These are phyloP conservation scores for Usnea hakonensis DNA, from an alignment of 495 filamentous ascomycete species.

Conservation along the genomic window DNA sequence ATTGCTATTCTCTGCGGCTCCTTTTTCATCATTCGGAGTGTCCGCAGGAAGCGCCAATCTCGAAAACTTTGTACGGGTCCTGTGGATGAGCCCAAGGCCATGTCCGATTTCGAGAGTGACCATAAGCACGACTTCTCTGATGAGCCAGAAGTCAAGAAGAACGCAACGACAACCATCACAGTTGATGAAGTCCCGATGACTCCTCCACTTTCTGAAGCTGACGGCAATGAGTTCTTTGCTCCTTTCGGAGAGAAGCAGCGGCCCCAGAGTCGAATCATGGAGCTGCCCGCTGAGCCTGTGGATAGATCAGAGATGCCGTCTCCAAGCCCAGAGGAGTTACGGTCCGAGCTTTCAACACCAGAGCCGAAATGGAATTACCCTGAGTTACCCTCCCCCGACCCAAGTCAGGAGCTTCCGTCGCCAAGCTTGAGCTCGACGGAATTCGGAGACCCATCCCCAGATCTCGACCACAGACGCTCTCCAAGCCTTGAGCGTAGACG, in stretches of 20 bases:
- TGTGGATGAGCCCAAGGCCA: background rate
- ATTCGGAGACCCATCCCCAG: slow-evolving; percentile 2
- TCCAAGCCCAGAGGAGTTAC: slow-evolving; percentile 7
- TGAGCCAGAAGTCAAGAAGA: slow-evolving; percentile 14
- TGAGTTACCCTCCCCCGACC: slow-evolving; percentile 19
- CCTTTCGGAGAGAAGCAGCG: background rate
- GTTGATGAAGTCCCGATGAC: slow-evolving; percentile 16
- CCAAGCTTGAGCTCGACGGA: slow-evolving; percentile 6
- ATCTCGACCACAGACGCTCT: background rate
- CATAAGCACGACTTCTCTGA: slow-evolving; percentile 12
- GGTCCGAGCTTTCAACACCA: slow-evolving; percentile 19
- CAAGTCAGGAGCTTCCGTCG: slow-evolving; percentile 20
- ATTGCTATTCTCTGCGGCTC: slow-evolving; percentile 12
- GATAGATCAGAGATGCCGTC: slow-evolving; percentile 11
- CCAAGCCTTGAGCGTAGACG: background rate
- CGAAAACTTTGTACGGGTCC: background rate
- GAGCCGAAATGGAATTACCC: slow-evolving; percentile 11
- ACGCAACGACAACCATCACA: slow-evolving; percentile 4
- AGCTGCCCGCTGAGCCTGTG: slow-evolving; percentile 17
- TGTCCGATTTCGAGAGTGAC: background rate
- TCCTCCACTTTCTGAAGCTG: slow-evolving; percentile 13
- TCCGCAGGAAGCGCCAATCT: slow-evolving; percentile 1
- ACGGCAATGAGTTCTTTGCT: slow-evolving; percentile 7
- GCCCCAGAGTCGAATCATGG: slow-evolving; percentile 8
- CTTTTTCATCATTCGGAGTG: slow-evolving; percentile 13